phyloP scores from a whole-genome alignment of 2,329 filamentous ascomycete species.

The Hypoxylon rubiginosum region DNA sequence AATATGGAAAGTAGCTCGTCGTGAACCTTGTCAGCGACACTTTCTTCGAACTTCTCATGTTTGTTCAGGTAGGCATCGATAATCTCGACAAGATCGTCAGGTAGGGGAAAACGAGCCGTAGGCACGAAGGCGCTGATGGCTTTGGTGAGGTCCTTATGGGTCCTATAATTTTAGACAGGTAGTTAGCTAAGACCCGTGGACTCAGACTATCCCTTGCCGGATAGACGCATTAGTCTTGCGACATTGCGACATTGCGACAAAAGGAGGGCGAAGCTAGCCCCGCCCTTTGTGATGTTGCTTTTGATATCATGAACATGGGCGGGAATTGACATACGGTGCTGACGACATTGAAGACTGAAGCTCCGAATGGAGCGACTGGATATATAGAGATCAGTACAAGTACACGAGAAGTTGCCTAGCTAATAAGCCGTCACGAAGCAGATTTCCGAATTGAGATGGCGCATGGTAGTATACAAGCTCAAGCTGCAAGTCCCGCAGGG shows the following conservation, averaged over 20 bases:
- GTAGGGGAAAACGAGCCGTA: constrained; percentile 70
- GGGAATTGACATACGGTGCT: constrained; percentile 47
- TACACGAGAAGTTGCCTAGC: not conserved
- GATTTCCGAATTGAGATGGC: constrained; percentile 28
- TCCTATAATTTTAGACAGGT: constrained; percentile 53
- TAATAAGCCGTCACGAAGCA: constrained; percentile 28
- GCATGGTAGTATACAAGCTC: constrained; percentile 31
- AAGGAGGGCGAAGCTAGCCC: constrained; percentile 9
- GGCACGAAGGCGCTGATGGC: constrained; percentile 66
- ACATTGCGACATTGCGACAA: not conserved
- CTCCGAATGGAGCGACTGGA: constrained; percentile 37
- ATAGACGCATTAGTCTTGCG: constrained; percentile 10
- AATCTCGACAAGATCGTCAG: constrained; percentile 71
- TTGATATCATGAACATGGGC: not conserved
- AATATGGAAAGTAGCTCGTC: constrained; percentile 79
- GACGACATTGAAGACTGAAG: constrained; percentile 46
- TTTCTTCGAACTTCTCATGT: constrained; percentile 75
- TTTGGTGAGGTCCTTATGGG: constrained; percentile 73
- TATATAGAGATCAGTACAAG: constrained; percentile 12
- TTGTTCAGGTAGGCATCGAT: constrained; percentile 78
- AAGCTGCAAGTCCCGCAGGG: constrained; percentile 37
- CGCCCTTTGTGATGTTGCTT: not conserved
- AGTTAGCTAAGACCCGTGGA: constrained; percentile 41
- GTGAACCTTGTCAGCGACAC: constrained; percentile 77
- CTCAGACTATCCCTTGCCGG: constrained; percentile 5